Conservation (phyloP, 2,329 filamentous ascomycete species). For the Colletotrichum noveboracense region DNA sequence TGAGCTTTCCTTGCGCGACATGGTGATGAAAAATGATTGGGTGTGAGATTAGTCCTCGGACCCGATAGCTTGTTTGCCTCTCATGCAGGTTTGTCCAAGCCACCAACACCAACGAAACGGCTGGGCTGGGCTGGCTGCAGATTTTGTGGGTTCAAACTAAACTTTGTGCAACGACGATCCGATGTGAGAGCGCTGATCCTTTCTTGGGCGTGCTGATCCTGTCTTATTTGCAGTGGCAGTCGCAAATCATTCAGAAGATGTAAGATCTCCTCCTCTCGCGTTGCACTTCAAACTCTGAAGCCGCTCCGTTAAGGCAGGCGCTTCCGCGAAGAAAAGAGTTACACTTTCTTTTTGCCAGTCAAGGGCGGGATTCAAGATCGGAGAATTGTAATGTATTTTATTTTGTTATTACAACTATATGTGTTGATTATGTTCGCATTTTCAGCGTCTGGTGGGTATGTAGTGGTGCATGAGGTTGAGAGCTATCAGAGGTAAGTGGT, state of each 20-base stretch:
- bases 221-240: neutral
- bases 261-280: neutral
- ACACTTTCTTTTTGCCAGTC: too few relatives aligned
- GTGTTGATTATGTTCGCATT: neutral
- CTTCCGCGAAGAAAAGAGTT: too few relatives aligned
- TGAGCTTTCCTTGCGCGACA: neutral
- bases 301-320: neutral
- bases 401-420: neutral
- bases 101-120: neutral
- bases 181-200: neutral
- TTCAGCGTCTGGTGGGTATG: neutral
- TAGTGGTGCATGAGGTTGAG: neutral
- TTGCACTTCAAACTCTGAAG: neutral
- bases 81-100: neutral
- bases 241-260: neutral
- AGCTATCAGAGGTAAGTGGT: too few relatives aligned
- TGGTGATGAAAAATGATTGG: neutral
- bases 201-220: neutral
- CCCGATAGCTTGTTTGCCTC: neutral
- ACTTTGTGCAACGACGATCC: neutral
- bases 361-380: neutral
- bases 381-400: accelerated
- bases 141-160: neutral
- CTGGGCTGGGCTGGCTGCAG: neutral
- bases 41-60: neutral